Conservation (phyloP, 2,329 filamentous ascomycete species). For the Apiospora rasikravindrae region DNA sequence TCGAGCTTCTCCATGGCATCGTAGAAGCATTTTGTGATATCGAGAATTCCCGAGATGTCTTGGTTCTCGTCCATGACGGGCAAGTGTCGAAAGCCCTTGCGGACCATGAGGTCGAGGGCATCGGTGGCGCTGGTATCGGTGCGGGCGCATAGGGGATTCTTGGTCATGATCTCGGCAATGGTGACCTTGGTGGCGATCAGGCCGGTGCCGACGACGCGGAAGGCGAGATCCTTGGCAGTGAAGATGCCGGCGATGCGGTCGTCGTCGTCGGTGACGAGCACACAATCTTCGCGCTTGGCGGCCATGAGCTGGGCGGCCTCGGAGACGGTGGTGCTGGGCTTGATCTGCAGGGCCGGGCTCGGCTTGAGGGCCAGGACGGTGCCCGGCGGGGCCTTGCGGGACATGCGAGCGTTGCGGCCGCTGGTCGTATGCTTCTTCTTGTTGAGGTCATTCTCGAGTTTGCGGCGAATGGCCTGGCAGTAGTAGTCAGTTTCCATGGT, state of each 20-base stretch:
- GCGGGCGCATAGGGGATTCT: constrained; percentile 95
- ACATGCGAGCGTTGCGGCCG: constrained; percentile 77
- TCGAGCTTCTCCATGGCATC: constrained; percentile 99
- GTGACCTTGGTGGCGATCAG: constrained; percentile 88
- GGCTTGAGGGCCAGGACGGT: constrained; percentile 95
- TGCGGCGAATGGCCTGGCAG: constrained; percentile 86
- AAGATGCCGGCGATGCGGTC: constrained; percentile 98
- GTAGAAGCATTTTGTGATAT: constrained; percentile 99
- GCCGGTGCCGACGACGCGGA: constrained; percentile 91
- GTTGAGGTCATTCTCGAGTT: constrained; percentile 96
- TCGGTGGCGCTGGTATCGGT: constrained; percentile 98
- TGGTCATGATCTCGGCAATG: constrained; percentile 99
- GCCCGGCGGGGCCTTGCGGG: constrained; percentile 91
- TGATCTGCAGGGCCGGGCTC: constrained; percentile 95
- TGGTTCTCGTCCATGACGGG: constrained; percentile 99
- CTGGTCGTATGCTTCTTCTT: constrained; percentile 86
- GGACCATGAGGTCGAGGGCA: constrained; percentile 95
- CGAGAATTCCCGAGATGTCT: constrained; percentile 95
- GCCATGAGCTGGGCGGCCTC: constrained; percentile 99
- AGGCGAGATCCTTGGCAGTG: constrained; percentile 97
- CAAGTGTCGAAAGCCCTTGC: constrained; percentile 95
- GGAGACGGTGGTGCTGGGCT: constrained; percentile 89
- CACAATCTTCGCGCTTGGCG: constrained; percentile 97
- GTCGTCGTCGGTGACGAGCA: constrained; percentile 96
- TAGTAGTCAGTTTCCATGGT: constrained; percentile 40